phyloP scores from a whole-genome alignment of 129 eudicot genomes.

The Centrapalus pauciflorus region DNA sequence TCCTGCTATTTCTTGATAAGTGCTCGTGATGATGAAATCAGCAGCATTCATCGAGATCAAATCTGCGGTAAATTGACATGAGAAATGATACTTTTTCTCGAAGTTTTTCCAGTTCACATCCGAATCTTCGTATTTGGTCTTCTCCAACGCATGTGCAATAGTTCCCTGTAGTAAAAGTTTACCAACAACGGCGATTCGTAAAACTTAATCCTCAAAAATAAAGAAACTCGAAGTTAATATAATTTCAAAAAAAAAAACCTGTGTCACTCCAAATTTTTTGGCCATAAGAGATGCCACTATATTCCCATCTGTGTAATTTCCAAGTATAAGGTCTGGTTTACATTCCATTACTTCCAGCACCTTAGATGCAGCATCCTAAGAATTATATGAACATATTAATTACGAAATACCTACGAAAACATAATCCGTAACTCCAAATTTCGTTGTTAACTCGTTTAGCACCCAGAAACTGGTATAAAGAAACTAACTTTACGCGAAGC shows the following conservation, averaged over 20 bases:
- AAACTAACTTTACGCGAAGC: not conserved
- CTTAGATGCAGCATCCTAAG: slow-evolving; percentile 72
- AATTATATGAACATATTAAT: not conserved
- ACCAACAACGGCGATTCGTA: not conserved
- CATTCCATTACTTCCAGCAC: slow-evolving; percentile 63
- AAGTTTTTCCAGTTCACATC: slow-evolving; percentile 76
- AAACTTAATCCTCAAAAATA: not conserved
- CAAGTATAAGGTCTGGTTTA: slow-evolving; percentile 81
- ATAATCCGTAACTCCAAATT: not conserved
- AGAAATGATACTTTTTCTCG: slow-evolving; percentile 76
- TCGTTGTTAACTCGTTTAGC: not conserved
- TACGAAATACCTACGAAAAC: not conserved
- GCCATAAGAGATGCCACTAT: slow-evolving; percentile 82
- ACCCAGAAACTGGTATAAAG: not conserved
- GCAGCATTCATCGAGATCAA: slow-evolving; percentile 80
- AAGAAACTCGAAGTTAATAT: not conserved
- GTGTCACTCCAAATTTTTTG: slow-evolving; percentile 77
- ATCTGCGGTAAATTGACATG: slow-evolving; percentile 85
- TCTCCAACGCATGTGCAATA: slow-evolving; percentile 89
- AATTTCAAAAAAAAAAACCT: slow-evolving; percentile 30
- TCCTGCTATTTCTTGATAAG: slow-evolving; percentile 94
- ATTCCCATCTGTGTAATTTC: slow-evolving; percentile 90
- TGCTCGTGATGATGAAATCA: slow-evolving; percentile 81
- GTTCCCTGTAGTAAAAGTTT: slow-evolving; percentile 51
- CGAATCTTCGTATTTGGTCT: slow-evolving; percentile 79